phyloP scores from a whole-genome alignment of 495 filamentous ascomycete species.

The Hypoxylon trugodes region DNA sequence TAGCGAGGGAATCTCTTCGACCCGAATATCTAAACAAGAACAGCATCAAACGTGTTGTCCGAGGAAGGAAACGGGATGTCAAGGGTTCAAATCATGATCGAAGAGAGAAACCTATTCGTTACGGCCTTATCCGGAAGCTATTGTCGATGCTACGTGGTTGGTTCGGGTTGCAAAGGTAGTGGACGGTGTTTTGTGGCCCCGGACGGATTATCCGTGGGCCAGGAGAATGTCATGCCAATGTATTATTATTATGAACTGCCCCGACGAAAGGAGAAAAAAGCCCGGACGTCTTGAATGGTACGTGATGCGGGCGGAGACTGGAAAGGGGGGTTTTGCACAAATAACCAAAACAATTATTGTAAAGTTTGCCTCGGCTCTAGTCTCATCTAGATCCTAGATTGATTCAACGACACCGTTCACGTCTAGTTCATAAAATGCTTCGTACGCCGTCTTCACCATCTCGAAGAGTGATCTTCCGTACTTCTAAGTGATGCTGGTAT shows the following conservation, averaged over 20 bases:
- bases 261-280: neutral
- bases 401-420: too few species aligned
- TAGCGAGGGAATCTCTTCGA: slow-evolving; percentile 35
- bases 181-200: neutral
- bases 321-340: slow-evolving; percentile 14
- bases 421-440: too few species aligned
- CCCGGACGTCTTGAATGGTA: slow-evolving; percentile 14
- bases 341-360: slow-evolving; percentile 19
- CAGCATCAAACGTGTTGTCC: slow-evolving; percentile 25
- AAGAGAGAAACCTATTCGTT: neutral
- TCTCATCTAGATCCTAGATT: too few species aligned
- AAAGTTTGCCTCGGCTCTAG: neutral
- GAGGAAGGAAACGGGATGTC: slow-evolving; percentile 21
- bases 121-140: neutral
- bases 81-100: slow-evolving; percentile 4
- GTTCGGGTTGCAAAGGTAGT: neutral
- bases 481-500: neutral
- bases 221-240: slow-evolving; percentile 23
- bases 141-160: slow-evolving; percentile 1
- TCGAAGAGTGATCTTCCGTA: too few species aligned
- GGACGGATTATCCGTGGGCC: neutral
- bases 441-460: too few species aligned
- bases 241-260: slow-evolving; percentile 28
- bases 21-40: slow-evolving; percentile 19
- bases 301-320: slow-evolving; percentile 19